These are phyloP conservation scores for Boletus edulis DNA, from an alignment of 768 basidiomycete genomes.

Conservation along the genomic window DNA sequence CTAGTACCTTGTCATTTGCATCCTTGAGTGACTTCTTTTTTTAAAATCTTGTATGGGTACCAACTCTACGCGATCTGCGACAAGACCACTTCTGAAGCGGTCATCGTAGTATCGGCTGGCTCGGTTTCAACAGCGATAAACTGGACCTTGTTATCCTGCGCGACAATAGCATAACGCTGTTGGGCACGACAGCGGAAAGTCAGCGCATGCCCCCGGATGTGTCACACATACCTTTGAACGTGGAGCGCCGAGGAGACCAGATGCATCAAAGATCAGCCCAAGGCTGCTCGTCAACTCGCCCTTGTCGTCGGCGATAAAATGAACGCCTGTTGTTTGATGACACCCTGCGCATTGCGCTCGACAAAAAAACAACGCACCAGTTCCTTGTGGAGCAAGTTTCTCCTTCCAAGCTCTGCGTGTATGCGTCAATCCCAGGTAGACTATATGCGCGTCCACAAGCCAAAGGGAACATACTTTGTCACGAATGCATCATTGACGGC, in stretches of 20 bases:
- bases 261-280: constrained; percentile 63
- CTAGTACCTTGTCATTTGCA: no score
- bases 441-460: constrained; percentile 2
- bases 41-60: no score
- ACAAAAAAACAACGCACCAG: constrained; percentile 37
- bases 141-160: constrained; percentile 56
- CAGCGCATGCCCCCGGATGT: neutral
- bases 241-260: constrained; percentile 58
- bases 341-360: neutral
- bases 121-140: constrained; percentile 52
- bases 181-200: neutral
- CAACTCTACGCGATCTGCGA: constrained; percentile 25
- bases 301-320: constrained; percentile 69
- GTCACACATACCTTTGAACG: constrained; percentile 54
- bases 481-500: constrained; percentile 81
- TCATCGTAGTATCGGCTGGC: constrained; percentile 47
- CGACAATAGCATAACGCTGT: constrained; percentile 55
- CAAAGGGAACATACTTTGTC: constrained; percentile 37
- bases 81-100: constrained; percentile 48
- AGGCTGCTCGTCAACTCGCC: constrained; percentile 51
- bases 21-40: neutral
- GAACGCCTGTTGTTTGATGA: constrained; percentile 39
- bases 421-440: neutral
- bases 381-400: constrained; percentile 53
- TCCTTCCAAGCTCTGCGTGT: constrained; percentile 62